These are phyloP conservation scores for Starmerella apis DNA, from an alignment of 805 yeast genomes.

Conservation along the genomic window DNA sequence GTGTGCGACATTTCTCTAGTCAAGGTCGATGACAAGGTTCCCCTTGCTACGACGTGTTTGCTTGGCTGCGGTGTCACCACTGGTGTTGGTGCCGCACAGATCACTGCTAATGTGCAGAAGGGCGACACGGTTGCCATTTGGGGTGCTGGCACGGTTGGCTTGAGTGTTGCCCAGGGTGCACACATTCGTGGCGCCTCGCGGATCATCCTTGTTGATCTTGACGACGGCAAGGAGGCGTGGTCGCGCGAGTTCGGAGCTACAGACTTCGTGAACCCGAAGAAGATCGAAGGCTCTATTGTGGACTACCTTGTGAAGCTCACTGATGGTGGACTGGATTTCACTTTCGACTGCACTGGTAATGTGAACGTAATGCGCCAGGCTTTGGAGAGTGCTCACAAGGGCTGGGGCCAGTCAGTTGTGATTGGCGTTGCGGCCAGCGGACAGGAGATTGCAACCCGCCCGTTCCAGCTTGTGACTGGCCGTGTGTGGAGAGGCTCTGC, in stretches of 20 bases:
- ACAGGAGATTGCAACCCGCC: slow-evolving; percentile 90
- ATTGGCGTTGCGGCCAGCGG: slow-evolving; percentile 99
- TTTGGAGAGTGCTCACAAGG: slow-evolving; percentile 94
- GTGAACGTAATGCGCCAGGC: slow-evolving; percentile 92
- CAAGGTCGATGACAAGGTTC: slow-evolving; percentile 75
- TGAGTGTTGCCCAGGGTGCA: slow-evolving; percentile 97
- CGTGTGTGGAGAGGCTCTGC: slow-evolving; percentile 99
- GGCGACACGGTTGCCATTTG: slow-evolving; percentile 94
- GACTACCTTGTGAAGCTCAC: slow-evolving; percentile 62
- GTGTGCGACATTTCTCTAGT: slow-evolving; percentile 96
- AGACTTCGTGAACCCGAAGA: slow-evolving; percentile 79
- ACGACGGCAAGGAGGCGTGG: slow-evolving; percentile 75
- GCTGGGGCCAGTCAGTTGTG: slow-evolving; percentile 94
- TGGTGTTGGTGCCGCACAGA: slow-evolving; percentile 94
- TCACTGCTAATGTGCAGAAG: slow-evolving; percentile 79
- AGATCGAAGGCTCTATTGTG: slow-evolving; percentile 66
- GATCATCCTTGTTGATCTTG: slow-evolving; percentile 74
- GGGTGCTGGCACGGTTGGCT: slow-evolving; percentile 97
- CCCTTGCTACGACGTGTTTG: slow-evolving; percentile 76
- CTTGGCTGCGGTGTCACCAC: slow-evolving; percentile 98
- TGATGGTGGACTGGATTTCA: slow-evolving; percentile 93
- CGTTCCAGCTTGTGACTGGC: slow-evolving; percentile 98
- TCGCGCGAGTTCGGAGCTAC: slow-evolving; percentile 89
- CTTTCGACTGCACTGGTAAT: slow-evolving; percentile 98
- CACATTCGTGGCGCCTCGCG: slow-evolving; percentile 68